Conservation (phyloP, 2,329 filamentous ascomycete species). For the Aspergillus ibericus region DNA sequence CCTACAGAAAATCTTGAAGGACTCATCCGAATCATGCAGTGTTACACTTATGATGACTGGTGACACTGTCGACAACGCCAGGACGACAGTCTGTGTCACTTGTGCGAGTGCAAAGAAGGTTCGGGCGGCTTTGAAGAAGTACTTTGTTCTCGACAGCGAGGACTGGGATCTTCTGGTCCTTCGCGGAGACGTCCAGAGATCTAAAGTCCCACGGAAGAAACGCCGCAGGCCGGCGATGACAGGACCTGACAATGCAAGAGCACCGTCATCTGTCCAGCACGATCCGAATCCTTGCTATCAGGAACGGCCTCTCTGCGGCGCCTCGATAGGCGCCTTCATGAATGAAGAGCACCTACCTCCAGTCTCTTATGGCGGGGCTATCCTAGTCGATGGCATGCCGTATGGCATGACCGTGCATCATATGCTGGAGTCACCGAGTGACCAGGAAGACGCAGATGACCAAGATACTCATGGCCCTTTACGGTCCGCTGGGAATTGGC, state of each 20-base stretch:
- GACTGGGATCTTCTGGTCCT: conserved; percentile 62
- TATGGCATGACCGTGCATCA: conserved; percentile 97
- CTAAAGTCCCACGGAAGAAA: conserved; percentile 50
- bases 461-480: conserved; percentile 36
- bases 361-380: conserved; percentile 84
- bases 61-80: conserved; percentile 56
- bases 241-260: conserved; percentile 26
- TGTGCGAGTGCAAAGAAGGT: conserved; percentile 61
- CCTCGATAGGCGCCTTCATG: conserved; percentile 89
- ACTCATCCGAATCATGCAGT: conserved; percentile 61
- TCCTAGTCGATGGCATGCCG: conserved; percentile 78
- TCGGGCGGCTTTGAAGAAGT: conserved; percentile 57
- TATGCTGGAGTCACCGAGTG: conserved; percentile 73
- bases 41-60: conserved; percentile 63
- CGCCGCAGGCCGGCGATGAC: conserved; percentile 39
- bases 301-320: conserved; percentile 74
- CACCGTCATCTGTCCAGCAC: conserved; percentile 28
- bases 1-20: conserved; percentile 58
- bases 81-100: conserved; percentile 63
- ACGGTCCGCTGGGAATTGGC: conserved; percentile 49
- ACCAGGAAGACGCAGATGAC: conserved; percentile 50
- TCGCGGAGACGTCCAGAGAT: conserved; percentile 57
- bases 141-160: conserved; percentile 57
- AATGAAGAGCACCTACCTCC: conserved; percentile 83
- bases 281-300: conserved; percentile 73